A percentile compares a stretch with the other conserved stretches of the same genome.
phyloP scores from a whole-genome alignment of 352 stramenopile species.

The Plasmopara halstedii region DNA sequence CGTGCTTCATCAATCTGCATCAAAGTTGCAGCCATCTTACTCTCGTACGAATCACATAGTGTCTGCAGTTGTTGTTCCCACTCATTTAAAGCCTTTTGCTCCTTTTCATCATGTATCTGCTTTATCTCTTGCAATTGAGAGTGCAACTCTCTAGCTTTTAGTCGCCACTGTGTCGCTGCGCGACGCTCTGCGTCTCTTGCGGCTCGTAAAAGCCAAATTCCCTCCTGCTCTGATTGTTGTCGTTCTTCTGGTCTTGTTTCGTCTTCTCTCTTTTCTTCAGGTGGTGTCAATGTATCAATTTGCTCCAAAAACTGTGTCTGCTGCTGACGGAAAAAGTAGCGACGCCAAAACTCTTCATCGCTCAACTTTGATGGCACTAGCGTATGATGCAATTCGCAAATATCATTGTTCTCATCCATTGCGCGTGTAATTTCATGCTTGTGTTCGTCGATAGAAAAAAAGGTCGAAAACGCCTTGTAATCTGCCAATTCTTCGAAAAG shows the following conservation, averaged over 20 bases:
- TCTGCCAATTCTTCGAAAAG: conserved; percentile 72
- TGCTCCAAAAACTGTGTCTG: conserved; percentile 32
- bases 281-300: conserved; percentile 12
- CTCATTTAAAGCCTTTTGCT: conserved; percentile 31
- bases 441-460: conserved; percentile 57
- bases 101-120: conserved; percentile 40
- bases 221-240: conserved; percentile 24
- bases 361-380: conserved; percentile 69
- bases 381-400: conserved; percentile 50
- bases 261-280: conserved; percentile 20
- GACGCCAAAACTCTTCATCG: conserved; percentile 80
- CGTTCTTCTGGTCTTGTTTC: conserved; percentile 14
- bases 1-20: conserved; percentile 71
- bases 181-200: conserved; percentile 32
- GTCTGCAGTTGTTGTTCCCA: conserved; percentile 55
- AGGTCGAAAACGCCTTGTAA: conserved; percentile 54
- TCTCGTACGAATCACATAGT: conserved; percentile 65
- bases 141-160: conserved; percentile 62
- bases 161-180: conserved; percentile 53
- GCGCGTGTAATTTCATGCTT: conserved; percentile 67
- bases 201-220: conserved; percentile 33
- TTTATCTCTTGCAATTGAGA: conserved; percentile 36
- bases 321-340: conserved; percentile 73
- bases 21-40: conserved; percentile 60
- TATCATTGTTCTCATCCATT: conserved; percentile 42